Evolutionary conservation across 2,329 filamentous ascomycete species (phyloP).

Genomic region (Fusarium proliferatum): DNA sequence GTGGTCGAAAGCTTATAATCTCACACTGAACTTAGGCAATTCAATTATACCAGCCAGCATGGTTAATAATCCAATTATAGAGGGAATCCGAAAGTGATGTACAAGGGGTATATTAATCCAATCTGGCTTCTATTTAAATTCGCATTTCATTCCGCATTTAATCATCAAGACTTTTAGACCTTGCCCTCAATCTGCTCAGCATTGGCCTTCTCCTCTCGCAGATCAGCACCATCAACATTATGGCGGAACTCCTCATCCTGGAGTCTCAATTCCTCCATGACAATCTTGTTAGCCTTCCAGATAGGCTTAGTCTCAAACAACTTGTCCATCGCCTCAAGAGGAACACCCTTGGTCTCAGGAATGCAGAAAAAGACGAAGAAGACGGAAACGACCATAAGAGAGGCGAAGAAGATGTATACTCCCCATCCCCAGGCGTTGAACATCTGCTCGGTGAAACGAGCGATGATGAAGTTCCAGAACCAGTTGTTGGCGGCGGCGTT

Average conservation of each 20-base stretch:
- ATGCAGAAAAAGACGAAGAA: constrained; percentile 71
- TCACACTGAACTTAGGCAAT: not conserved
- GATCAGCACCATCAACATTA: constrained; percentile 41
- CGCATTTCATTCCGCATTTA: not conserved
- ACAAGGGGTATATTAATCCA: not conserved
- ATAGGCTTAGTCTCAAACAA: constrained; percentile 65
- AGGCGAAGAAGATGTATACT: constrained; percentile 76
- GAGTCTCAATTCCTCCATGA: constrained; percentile 57
- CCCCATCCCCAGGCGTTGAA: constrained; percentile 68
- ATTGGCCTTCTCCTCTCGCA: constrained; percentile 45
- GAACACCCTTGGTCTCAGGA: constrained; percentile 74
- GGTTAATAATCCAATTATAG: not conserved
- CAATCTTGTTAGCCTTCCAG: constrained; percentile 54
- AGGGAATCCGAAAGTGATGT: not conserved
- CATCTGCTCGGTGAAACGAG: constrained; percentile 75
- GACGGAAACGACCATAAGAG: constrained; percentile 67
- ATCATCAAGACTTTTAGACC: not conserved
- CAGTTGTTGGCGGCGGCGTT: constrained; percentile 78
- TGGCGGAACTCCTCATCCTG: constrained; percentile 52
- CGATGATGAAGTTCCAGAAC: constrained; percentile 78
- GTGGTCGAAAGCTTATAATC: not conserved
- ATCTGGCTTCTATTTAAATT: not conserved
- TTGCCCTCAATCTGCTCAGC: constrained; percentile 44
- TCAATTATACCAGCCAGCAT: not conserved
- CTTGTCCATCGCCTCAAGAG: constrained; percentile 72